Base-by-base conservation (phyloP, 2,329 filamentous ascomycete genomes). In the Zymoseptoria crescenta region DNA sequence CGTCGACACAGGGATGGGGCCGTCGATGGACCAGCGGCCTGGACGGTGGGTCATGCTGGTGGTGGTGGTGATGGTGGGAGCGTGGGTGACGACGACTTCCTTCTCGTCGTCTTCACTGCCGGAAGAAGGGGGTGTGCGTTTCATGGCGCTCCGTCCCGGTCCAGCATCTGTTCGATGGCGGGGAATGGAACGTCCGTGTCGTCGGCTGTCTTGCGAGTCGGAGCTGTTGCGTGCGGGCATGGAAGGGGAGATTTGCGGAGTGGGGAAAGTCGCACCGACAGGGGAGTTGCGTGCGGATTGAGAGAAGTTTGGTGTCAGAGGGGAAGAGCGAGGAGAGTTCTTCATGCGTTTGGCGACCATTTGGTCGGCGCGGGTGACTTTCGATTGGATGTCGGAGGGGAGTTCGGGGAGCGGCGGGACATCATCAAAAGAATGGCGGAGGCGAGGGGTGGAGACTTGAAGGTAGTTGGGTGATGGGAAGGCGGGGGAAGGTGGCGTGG, bases 331-430 rank as follows among this genome's bases (percentile, higher is more conserved):
- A 8, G 66, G 62, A 51, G 65, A 64, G 16, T 56, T 59, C 49
- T 55, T 64, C 50, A 65, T 50, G 54, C 63, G 67, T 64, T 70
- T 69, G 2, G 68, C 64, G 9, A 69, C 62, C 60, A 69, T 64
- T 48, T 64, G 54, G 48, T 69, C 68, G 3, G 68, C 69, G 52
- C 61, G 65, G 1, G 59, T 62, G 2, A 68, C 63, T 41, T 66
- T 69, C 8, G 60, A 59, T 8, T 61, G 65, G 20, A 69, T 66
- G 35, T 72, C 69, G 2, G 68, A 60, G 3, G 70, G 69, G 20
- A 72, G 57, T 45, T 70, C 67, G 4, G 70, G 70, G 56, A 72
- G 62, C 8, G 70, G 68, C 16, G 70, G 70, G n/a, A 61, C 45
- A 13, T 48, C 28, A 16, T 28, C 28, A 13, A 69, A 62, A 49